Percentiles rank a stretch among this genome's conserved stretches.
Conservation (phyloP, 1,284 basidiomycete genomes). For the Porogramme epimiltina region DNA sequence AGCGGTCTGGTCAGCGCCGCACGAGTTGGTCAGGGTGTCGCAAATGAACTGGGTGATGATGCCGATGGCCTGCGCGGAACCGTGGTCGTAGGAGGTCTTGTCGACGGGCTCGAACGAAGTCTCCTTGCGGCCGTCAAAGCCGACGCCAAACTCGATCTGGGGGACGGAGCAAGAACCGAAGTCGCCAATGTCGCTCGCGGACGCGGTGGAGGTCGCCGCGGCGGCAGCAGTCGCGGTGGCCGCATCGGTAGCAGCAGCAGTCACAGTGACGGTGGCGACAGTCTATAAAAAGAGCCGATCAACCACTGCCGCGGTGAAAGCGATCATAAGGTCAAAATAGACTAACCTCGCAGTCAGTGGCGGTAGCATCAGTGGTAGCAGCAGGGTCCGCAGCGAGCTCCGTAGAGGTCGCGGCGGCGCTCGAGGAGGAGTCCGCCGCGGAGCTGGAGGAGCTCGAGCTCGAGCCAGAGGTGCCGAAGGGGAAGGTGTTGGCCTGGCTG, state of each 20-base stretch:
- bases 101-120: slow-evolving; percentile 54
- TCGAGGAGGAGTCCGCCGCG: slow-evolving; percentile 13
- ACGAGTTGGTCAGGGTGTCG: slow-evolving; percentile 52
- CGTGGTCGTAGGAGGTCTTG: slow-evolving; percentile 47
- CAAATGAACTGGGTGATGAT: slow-evolving; percentile 61
- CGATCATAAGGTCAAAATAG: too few relatives aligned
- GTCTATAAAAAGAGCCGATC: too few relatives aligned
- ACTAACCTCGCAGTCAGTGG: slow-evolving; percentile 23
- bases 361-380: slow-evolving; percentile 23
- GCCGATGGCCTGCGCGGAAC: slow-evolving; percentile 53
- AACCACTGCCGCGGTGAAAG: too few relatives aligned
- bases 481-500: slow-evolving; percentile 53
- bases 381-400: slow-evolving; percentile 12
- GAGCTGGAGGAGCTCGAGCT: slow-evolving; percentile 8
- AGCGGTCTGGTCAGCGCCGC: slow-evolving; percentile 53
- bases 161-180: slow-evolving; percentile 62
- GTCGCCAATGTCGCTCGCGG: slow-evolving; percentile 40
- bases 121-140: slow-evolving; percentile 61
- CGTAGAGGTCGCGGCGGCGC: slow-evolving; percentile 9
- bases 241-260: slow-evolving; percentile 16
- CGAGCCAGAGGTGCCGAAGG: slow-evolving; percentile 38
- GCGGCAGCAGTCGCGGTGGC: slow-evolving; percentile 22
- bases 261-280: slow-evolving; percentile 18
- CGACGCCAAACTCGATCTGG: slow-evolving; percentile 59
- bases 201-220: slow-evolving; percentile 25